Percentiles rank a stretch among this genome's conserved stretches.
phyloP scores from a whole-genome alignment of 2,329 filamentous ascomycete species.

The Beauveria rudraprayagi region DNA sequence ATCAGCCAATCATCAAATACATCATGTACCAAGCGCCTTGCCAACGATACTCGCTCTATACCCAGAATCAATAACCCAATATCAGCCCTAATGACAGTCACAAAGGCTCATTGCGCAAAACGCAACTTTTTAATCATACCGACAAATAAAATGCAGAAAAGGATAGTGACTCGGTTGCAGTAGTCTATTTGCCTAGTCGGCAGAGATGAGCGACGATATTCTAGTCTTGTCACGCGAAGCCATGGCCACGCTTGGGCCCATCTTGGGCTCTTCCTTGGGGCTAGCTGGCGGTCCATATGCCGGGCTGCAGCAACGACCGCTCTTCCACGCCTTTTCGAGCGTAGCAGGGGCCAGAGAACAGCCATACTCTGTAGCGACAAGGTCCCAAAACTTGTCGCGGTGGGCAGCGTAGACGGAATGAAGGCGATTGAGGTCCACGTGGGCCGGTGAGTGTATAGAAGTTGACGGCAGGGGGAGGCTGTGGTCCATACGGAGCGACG shows the following conservation, averaged over 20 bases:
- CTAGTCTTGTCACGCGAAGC: conserved; percentile 44
- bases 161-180: not conserved
- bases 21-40: not conserved
- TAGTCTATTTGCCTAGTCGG: not conserved
- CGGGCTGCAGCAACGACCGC: conserved; percentile 35
- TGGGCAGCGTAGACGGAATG: conserved; percentile 63
- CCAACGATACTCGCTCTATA: not conserved
- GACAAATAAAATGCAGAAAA: not conserved
- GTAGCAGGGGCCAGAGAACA: conserved; percentile 50
- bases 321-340: conserved; percentile 64
- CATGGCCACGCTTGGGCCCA: conserved; percentile 31
- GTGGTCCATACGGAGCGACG: conserved; percentile 53
- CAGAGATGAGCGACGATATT: conserved; percentile 46
- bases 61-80: not conserved
- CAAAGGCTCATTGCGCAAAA: not conserved
- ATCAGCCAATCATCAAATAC: not conserved
- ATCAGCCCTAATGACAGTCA: not conserved
- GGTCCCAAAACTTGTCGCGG: conserved; percentile 63
- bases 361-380: conserved; percentile 65
- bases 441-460: conserved; percentile 28
- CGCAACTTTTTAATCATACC: not conserved
- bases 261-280: conserved; percentile 34
- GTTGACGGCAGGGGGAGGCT: conserved; percentile 32
- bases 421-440: conserved; percentile 58
- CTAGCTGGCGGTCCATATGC: conserved; percentile 36